Conservation (phyloP, 2,329 filamentous ascomycete species). For the Gyromitra esculenta region DNA sequence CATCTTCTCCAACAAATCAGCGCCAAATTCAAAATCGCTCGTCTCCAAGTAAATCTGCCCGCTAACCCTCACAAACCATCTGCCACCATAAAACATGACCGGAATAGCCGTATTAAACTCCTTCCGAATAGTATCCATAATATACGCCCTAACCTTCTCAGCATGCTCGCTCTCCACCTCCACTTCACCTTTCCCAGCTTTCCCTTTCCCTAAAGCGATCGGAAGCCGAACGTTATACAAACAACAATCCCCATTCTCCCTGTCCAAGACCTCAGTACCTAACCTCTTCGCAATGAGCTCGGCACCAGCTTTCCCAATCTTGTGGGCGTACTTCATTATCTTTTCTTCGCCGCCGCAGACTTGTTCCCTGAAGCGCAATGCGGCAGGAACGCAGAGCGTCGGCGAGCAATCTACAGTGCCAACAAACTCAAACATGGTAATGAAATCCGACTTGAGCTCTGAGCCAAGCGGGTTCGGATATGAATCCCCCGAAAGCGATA, state of each 20-base stretch:
- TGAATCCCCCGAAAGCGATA: constrained; percentile 61
- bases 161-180: constrained; percentile 62
- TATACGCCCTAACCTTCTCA: constrained; percentile 67
- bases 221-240: constrained; percentile 81
- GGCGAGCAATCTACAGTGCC: constrained; percentile 78
- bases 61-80: constrained; percentile 77
- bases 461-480: constrained; percentile 61
- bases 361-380: constrained; percentile 72
- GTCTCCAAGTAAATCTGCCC: constrained; percentile 86
- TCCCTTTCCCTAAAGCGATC: constrained; percentile 61
- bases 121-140: constrained; percentile 66
- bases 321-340: constrained; percentile 72
- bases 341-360: constrained; percentile 66
- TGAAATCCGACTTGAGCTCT: constrained; percentile 59
- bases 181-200: constrained; percentile 54
- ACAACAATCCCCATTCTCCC: constrained; percentile 69
- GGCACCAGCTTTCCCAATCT: constrained; percentile 72
- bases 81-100: constrained; percentile 68
- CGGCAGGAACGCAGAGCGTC: constrained; percentile 76
- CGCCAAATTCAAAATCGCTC: constrained; percentile 79
- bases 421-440: constrained; percentile 77
- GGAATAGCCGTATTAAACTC: constrained; percentile 78
- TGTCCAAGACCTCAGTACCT: constrained; percentile 77
- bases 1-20: constrained; percentile 67
- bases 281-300: constrained; percentile 70